These are phyloP conservation scores for Starmerella etchellsii DNA, from an alignment of 805 yeast genomes.

Conservation along the genomic window DNA sequence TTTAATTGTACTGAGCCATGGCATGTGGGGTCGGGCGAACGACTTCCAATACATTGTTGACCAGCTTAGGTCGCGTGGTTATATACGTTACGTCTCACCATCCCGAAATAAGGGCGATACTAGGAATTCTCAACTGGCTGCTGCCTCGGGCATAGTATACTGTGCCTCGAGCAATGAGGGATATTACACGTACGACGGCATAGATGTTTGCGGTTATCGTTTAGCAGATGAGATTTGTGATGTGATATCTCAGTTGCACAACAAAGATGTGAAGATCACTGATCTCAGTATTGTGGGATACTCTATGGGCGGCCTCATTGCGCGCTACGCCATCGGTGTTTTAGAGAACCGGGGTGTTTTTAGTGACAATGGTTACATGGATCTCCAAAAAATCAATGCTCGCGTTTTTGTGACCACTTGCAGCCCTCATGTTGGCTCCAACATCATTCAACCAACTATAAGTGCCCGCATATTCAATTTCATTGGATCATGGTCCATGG, in stretches of 20 bases:
- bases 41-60: conserved; percentile 53
- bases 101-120: no score
- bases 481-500: conserved; percentile 52
- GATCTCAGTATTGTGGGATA: conserved; percentile 74
- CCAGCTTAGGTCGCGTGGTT: conserved; percentile 31
- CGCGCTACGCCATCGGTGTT: conserved; percentile 70
- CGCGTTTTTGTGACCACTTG: conserved; percentile 49
- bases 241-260: conserved; percentile 26
- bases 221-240: conserved; percentile 52
- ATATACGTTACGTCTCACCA: conserved; percentile 17
- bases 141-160: conserved; percentile 31
- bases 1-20: conserved; percentile 19
- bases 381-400: conserved; percentile 34
- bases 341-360: conserved; percentile 42
- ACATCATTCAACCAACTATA: conserved; percentile 41
- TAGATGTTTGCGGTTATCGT: conserved; percentile 70
- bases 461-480: conserved; percentile 46
- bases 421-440: conserved; percentile 57
- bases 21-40: conserved; percentile 62
- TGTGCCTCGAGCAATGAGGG: conserved; percentile 53
- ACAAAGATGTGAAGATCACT: conserved; percentile 32
- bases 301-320: conserved; percentile 76
- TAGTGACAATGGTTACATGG: conserved; percentile 21
- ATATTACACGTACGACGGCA: conserved; percentile 72
- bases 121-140: neutral